Base-by-base conservation (phyloP, 2,329 filamentous ascomycete species). In the Penicillium aurantiogriseum region DNA sequence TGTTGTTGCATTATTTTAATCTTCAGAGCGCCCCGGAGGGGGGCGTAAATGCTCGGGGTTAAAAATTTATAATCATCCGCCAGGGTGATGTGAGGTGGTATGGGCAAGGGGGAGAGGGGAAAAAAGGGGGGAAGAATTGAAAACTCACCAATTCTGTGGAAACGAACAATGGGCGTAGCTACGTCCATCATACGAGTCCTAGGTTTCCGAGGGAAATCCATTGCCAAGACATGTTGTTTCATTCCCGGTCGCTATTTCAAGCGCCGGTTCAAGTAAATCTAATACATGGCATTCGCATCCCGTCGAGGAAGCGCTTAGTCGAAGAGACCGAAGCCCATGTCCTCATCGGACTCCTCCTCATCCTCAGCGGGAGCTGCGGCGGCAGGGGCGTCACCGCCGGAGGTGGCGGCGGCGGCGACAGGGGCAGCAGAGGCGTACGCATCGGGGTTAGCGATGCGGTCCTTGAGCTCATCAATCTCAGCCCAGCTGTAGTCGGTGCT, bases 361-460 rank as follows among this genome's bases (percentile, higher is more conserved):
- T 87, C 82, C 63, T 86, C 82, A 74, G 86, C 81, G 73, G 85
- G 82, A 69, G 83, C 81, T 63, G 82, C 80, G 53, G 79, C 77
- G 56, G 80, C 80, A 58, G 79, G 77, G 53, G 79, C 80, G 50
- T 77, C 81, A 62, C 80, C 82, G 54, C 77, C 78, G 62, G 79
- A 80, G 60, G 79, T 77, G 47, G 79, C 75, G 52, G 80, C 79
- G 56, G 85, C 81, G 59, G 81, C 82, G 56, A 77, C 85, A 58
- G 93, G 91, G 67, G 89, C 91, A 67, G 92, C 83, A 48, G 91
- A 78, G 66, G 93, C 94, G 79, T 97, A 99, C 55, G 91, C 91
- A 55, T 99, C 94, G 70, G 95, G 95, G 87, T 99, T 97, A 82
- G 91, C 91, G 74, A 99, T 97, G 79, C 94, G 92, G 83, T 99